These are phyloP conservation scores for Usnea hakonensis DNA, from an alignment of 495 filamentous ascomycete genomes.

Conservation along the genomic window DNA sequence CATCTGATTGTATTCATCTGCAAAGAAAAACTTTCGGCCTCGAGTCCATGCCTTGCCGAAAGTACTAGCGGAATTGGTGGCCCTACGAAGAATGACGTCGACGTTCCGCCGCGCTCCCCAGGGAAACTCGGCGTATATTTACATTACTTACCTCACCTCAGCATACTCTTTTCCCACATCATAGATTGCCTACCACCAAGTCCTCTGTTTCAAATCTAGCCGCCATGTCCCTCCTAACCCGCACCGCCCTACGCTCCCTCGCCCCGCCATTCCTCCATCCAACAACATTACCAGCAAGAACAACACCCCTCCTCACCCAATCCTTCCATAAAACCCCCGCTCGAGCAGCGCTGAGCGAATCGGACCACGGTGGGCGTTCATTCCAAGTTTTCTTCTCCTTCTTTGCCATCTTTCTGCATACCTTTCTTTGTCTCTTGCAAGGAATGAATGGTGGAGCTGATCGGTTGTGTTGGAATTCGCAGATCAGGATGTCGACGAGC, in stretches of 20 bases:
- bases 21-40: too few species aligned
- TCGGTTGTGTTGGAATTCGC: not conserved
- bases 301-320: slow-evolving; percentile 1
- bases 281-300: too few species aligned
- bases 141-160: too few species aligned
- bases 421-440: too few species aligned
- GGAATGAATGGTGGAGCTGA: too few species aligned
- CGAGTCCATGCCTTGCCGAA: too few species aligned
- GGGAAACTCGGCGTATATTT: not conserved
- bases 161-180: not conserved
- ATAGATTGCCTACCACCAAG: too few species aligned
- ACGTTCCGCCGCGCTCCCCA: not conserved
- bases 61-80: too few species aligned
- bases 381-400: not conserved
- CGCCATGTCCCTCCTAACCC: slow-evolving; percentile 25
- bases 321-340: slow-evolving; percentile 15
- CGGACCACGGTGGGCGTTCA: slow-evolving; percentile 25
- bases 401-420: not conserved
- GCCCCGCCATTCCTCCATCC: not conserved
- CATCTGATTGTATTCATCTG: too few species aligned
- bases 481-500: slow-evolving; percentile 35
- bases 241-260: slow-evolving; percentile 10
- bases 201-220: too few species aligned
- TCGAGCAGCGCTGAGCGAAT: slow-evolving; percentile 22
- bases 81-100: slow-evolving; percentile 5